A percentile compares a stretch with the other conserved stretches of the same genome.
phyloP scores from a whole-genome alignment of 768 basidiomycete genomes.

The Boletales sp. region DNA sequence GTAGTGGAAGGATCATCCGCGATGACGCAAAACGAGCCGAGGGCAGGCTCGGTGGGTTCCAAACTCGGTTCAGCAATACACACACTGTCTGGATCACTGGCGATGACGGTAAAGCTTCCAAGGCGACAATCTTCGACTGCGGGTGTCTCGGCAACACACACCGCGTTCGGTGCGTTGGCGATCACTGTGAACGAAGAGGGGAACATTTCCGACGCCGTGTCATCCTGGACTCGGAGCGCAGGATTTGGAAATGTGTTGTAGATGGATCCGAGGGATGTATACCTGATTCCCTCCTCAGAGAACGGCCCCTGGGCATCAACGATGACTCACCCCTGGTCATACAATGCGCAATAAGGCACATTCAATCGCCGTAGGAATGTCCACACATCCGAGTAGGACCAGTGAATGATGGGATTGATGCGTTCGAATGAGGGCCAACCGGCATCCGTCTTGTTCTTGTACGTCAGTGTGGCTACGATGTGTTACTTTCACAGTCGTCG shows the following conservation, averaged over 20 bases:
- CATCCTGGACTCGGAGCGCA: conserved; percentile 47
- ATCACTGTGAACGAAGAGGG: conserved; percentile 21
- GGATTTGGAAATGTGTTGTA: conserved; percentile 95
- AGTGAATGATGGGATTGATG: conserved; percentile 94
- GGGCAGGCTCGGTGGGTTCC: neutral
- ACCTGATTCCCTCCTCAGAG: conserved; percentile 45
- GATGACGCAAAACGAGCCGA: conserved; percentile 16
- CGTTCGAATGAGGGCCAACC: conserved; percentile 90
- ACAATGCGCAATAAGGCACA: conserved; percentile 85
- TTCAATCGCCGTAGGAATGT: conserved; percentile 67
- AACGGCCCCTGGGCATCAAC: neutral
- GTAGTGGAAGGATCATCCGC: conserved; percentile 19
- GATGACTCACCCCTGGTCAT: conserved; percentile 78
- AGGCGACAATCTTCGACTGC: neutral
- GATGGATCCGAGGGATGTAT: conserved; percentile 94
- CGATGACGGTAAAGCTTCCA: conserved; percentile 14
- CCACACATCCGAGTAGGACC: conserved; percentile 92
- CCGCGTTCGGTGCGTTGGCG: conserved; percentile 15
- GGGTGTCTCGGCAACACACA: conserved; percentile 13
- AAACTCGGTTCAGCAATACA: conserved; percentile 14
- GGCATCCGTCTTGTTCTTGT: conserved; percentile 77
- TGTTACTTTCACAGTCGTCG: neutral
- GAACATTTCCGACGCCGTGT: conserved; percentile 7
- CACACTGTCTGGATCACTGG: conserved; percentile 15
- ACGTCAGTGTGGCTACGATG: conserved; percentile 61